Percentiles rank a stretch among this genome's conserved stretches.
phyloP scores from a whole-genome alignment of 495 filamentous ascomycete species.

The Pyronema domesticum region DNA sequence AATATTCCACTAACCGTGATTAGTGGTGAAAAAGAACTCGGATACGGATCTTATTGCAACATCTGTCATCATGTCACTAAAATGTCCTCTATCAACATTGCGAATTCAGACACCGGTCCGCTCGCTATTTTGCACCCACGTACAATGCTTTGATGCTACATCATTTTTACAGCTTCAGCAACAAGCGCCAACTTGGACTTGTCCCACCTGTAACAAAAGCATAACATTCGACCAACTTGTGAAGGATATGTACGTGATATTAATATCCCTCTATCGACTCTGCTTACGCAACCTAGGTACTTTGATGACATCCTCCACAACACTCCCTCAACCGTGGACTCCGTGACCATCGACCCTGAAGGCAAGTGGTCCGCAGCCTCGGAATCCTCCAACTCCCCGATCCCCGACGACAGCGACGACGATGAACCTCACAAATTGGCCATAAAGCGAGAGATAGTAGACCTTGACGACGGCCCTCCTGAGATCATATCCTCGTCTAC shows the following conservation, averaged over 20 bases:
- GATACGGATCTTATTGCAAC: slow-evolving; percentile 80
- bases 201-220: slow-evolving; percentile 75
- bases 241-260: slow-evolving; percentile 57
- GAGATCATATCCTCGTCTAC: background rate
- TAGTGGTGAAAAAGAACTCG: slow-evolving; percentile 63
- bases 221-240: slow-evolving; percentile 65
- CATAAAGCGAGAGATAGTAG: slow-evolving; percentile 30
- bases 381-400: slow-evolving; percentile 21
- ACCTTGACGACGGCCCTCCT: slow-evolving; percentile 3
- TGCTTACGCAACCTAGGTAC: slow-evolving; percentile 40
- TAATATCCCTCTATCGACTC: background rate
- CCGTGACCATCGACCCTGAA: slow-evolving; percentile 77
- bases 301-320: slow-evolving; percentile 65
- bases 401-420: slow-evolving; percentile 24
- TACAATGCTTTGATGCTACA: slow-evolving; percentile 87
- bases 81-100: slow-evolving; percentile 75
- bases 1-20: slow-evolving; percentile 15
- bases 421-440: slow-evolving; percentile 53
- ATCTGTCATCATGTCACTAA: slow-evolving; percentile 72
- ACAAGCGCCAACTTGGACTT: slow-evolving; percentile 87
- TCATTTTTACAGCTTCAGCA: slow-evolving; percentile 88
- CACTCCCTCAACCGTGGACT: slow-evolving; percentile 51
- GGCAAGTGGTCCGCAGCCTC: slow-evolving; percentile 53
- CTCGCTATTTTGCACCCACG: slow-evolving; percentile 64
- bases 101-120: slow-evolving; percentile 66